A percentile compares a stretch with the other conserved stretches of the same genome.
These are phyloP conservation scores for Amniculicola lignicola DNA, from an alignment of 495 filamentous ascomycete genomes.

Conservation along the genomic window DNA sequence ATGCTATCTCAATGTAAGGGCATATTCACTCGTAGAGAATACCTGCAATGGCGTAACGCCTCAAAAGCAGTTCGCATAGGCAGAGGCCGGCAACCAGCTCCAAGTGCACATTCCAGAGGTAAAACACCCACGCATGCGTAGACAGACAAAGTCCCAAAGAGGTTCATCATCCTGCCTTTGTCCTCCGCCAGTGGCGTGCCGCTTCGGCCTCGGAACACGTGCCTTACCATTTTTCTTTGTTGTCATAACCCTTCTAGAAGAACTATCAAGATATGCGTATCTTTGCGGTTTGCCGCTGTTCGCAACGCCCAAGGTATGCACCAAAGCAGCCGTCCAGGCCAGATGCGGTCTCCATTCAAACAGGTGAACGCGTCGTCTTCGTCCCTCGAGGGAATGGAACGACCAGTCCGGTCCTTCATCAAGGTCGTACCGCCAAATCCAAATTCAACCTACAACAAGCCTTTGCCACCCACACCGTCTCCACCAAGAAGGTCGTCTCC, in stretches of 20 bases:
- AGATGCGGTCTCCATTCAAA: slow-evolving; percentile 18
- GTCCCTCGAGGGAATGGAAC: slow-evolving; percentile 33
- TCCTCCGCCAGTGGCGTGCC: not conserved
- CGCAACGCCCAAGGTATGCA: slow-evolving; percentile 19
- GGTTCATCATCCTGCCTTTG: slow-evolving; percentile 9
- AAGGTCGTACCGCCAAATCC: slow-evolving; percentile 23
- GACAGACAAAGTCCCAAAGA: slow-evolving; percentile 1
- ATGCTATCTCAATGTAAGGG: no score
- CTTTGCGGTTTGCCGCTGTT: not conserved
- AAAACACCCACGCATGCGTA: not conserved
- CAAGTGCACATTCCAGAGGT: not conserved
- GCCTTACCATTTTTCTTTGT: slow-evolving; percentile 14
- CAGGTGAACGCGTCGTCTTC: slow-evolving; percentile 20
- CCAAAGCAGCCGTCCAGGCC: slow-evolving; percentile 2
- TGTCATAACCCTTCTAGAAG: slow-evolving; percentile 19
- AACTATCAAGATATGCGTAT: slow-evolving; percentile 6
- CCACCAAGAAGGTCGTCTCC: not conserved
- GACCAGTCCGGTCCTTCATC: slow-evolving; percentile 30
- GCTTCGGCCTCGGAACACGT: slow-evolving; percentile 9
- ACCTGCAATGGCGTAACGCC: no score
- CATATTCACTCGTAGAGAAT: no score
- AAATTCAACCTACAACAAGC: slow-evolving; percentile 4
- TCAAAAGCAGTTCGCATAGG: no score
- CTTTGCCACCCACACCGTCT: slow-evolving; percentile 29
- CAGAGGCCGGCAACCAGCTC: not conserved